These are phyloP conservation scores for Fomitopsis pinicola DNA, from an alignment of 1,284 basidiomycete species.

Conservation along the genomic window DNA sequence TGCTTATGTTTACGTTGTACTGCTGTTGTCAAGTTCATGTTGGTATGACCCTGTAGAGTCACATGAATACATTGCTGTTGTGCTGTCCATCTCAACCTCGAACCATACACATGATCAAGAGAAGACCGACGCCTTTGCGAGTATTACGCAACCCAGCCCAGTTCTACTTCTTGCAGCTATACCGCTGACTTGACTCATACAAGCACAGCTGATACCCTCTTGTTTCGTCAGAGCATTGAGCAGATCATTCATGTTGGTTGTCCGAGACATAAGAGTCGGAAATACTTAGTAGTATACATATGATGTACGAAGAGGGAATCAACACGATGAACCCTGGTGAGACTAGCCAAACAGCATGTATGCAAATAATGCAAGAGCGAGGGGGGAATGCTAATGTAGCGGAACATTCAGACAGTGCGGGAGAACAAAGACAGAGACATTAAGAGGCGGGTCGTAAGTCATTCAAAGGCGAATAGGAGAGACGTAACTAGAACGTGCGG, in stretches of 20 bases:
- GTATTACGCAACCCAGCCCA: too few relatives aligned
- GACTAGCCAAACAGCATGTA: constrained; percentile 27
- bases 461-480: constrained; percentile 19
- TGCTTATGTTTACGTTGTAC: constrained; percentile 13
- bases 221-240: neutral
- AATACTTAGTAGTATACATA: constrained; percentile 26
- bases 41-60: constrained; percentile 19
- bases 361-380: constrained; percentile 24
- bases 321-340: constrained; percentile 20
- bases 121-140: neutral
- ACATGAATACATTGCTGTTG: constrained; percentile 6
- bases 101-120: neutral
- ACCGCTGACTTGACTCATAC: too few relatives aligned
- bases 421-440: constrained; percentile 16
- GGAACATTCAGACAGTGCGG: constrained; percentile 14
- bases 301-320: constrained; percentile 17
- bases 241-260: neutral
- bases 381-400: constrained; percentile 19
- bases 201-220: neutral
- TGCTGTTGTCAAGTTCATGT: constrained; percentile 16
- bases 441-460: constrained; percentile 17
- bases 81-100: neutral
- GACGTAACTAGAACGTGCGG: constrained; percentile 25
- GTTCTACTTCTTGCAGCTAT: neutral
- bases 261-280: constrained; percentile 11